Conservation (phyloP, 2,329 filamentous ascomycete genomes). For the Uncinocarpus reesii region DNA sequence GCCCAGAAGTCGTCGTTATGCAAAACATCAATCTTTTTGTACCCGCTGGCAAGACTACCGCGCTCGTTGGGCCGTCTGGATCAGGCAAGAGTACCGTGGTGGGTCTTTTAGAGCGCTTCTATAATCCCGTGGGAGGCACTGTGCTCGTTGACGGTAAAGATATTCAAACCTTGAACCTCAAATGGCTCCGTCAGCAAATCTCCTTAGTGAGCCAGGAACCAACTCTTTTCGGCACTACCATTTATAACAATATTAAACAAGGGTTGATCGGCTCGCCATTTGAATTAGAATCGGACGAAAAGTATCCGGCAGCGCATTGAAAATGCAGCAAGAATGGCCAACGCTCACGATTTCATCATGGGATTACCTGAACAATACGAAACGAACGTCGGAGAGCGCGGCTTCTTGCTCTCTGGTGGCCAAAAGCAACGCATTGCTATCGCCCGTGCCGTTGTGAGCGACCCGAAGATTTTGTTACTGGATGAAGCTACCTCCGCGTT, state of each 20-base stretch:
- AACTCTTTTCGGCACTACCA: conserved; percentile 77
- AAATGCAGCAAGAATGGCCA: conserved; percentile 77
- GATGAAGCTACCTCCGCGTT: conserved; percentile 92
- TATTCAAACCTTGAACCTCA: conserved; percentile 69
- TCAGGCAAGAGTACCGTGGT: conserved; percentile 93
- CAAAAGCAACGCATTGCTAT: conserved; percentile 97
- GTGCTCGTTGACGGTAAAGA: conserved; percentile 76
- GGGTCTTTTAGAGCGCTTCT: conserved; percentile 86
- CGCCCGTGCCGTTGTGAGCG: conserved; percentile 76
- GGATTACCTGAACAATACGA: conserved; percentile 78
- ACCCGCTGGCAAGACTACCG: conserved; percentile 83
- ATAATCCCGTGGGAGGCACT: conserved; percentile 70
- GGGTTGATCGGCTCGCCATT: conserved; percentile 76
- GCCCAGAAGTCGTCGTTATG: conserved; percentile 84
- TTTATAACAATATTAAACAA: conserved; percentile 80
- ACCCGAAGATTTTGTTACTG: conserved; percentile 82
- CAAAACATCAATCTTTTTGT: conserved; percentile 67
- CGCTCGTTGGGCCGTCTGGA: conserved; percentile 85
- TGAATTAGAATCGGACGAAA: conserved; percentile 58
- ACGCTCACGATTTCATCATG: conserved; percentile 85
- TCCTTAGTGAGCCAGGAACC: conserved; percentile 90
- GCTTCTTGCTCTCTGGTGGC: conserved; percentile 83
- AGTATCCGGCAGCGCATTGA: conserved; percentile 61
- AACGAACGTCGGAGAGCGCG: conserved; percentile 89
- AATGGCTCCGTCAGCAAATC: conserved; percentile 86